phyloP scores from a whole-genome alignment of 306 rosid genomes.

The Arachis hypogaea region DNA sequence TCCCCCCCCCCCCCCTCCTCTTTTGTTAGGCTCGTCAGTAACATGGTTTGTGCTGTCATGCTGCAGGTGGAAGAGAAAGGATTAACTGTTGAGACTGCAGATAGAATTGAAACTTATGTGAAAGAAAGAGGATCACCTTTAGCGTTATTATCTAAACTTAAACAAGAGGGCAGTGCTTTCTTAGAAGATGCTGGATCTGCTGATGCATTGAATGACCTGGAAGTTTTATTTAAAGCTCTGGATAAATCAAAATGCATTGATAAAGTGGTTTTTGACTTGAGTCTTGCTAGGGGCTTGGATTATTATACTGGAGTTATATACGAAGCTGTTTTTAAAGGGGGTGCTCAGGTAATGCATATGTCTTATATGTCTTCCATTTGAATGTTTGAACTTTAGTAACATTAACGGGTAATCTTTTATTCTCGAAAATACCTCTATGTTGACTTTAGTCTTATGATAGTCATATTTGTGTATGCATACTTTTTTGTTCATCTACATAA shows the following conservation, averaged over 20 bases:
- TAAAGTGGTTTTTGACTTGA: constrained; percentile 88
- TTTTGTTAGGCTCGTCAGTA: no score
- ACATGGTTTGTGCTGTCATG: background rate
- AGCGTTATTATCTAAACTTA: constrained; percentile 68
- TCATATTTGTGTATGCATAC: constrained; percentile 18
- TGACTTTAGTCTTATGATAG: constrained; percentile 9
- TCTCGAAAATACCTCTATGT: background rate
- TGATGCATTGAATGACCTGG: constrained; percentile 79
- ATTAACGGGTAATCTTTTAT: constrained; percentile 21
- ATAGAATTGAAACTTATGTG: constrained; percentile 75
- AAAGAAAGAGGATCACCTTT: constrained; percentile 84
- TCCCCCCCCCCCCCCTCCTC: no score
- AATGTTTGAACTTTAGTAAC: background rate
- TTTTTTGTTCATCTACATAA: background rate
- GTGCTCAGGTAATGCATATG: constrained; percentile 65
- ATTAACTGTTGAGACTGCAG: constrained; percentile 73
- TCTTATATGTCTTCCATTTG: constrained; percentile 27
- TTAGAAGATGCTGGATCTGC: constrained; percentile 56
- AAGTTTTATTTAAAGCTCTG: constrained; percentile 76
- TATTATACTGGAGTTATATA: constrained; percentile 93
- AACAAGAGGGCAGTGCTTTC: constrained; percentile 71
- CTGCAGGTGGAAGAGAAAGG: constrained; percentile 93
- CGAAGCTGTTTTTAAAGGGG: constrained; percentile 93
- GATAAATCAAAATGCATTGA: constrained; percentile 70
- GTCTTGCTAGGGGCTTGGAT: constrained; percentile 98